phyloP scores from a whole-genome alignment of 2,329 filamentous ascomycete species.

The Cordyceps javanica region DNA sequence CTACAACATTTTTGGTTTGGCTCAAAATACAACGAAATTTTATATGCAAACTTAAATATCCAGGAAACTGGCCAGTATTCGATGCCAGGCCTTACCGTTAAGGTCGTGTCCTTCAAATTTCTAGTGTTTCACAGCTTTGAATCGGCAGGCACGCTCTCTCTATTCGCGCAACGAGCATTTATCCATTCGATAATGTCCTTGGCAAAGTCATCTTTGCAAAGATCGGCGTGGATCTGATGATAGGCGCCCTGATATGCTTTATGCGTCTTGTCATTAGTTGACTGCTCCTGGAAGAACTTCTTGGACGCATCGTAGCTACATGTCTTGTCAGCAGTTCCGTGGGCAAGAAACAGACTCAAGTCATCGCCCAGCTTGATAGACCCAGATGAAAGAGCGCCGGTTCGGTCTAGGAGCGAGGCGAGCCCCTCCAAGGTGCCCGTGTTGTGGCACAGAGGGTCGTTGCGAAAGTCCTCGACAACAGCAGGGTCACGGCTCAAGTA shows the following conservation, averaged over 20 bases:
- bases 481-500: constrained; percentile 62
- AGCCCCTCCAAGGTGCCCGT: constrained; percentile 81
- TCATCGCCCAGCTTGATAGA: constrained; percentile 43
- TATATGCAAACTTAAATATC: not conserved
- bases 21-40: too few relatives aligned
- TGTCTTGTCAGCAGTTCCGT: constrained; percentile 69
- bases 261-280: constrained; percentile 62
- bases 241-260: constrained; percentile 71
- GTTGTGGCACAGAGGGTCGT: constrained; percentile 71
- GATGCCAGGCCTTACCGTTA: not conserved
- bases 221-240: constrained; percentile 66
- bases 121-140: constrained; percentile 30
- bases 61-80: not conserved
- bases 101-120: not conserved
- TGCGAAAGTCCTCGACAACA: constrained; percentile 52
- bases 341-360: constrained; percentile 66
- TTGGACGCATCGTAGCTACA: constrained; percentile 61
- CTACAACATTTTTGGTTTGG: too few relatives aligned
- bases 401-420: constrained; percentile 70
- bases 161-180: constrained; percentile 33
- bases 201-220: constrained; percentile 46
- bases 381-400: constrained; percentile 52
- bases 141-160: constrained; percentile 19
- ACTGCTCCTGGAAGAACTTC: constrained; percentile 53
- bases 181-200: constrained; percentile 64